Evolutionary conservation across 2,329 filamentous ascomycete species (phyloP), one percentile per base, ranked within the genome.

Genomic region (Stemphylium lycopersici): DNA sequence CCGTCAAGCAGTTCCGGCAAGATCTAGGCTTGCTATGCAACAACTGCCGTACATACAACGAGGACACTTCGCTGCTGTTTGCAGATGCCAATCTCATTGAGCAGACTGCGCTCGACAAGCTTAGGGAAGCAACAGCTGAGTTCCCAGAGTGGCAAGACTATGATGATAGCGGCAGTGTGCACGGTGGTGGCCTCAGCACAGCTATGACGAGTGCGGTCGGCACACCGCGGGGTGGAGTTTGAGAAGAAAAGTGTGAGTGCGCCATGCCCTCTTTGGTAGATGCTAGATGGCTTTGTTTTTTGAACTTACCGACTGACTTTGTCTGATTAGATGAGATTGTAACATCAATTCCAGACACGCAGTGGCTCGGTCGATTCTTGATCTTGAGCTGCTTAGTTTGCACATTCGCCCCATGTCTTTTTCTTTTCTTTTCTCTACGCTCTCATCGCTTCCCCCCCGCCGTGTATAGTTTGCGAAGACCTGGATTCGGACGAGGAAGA

Each of bases 1-100:
- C 84, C 68, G 78, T 97, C 56, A 87, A 85, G 70, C 90, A 93
- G 65, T 86, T 99, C 82, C 84, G 87, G 50, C 86, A 85, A 63
- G 96, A 99, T 70, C 87, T 99, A 59, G 85, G 87, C 45, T 79
- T 93, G 59, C 84, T 99, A 76, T 95, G 93, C 74, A 87, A 84
- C 72, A 99, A 99, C 76, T 96, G 93, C 62, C 86, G 91, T 74
- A 95, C 90, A 2, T 99, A 96, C 81, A 99, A 99, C 70, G 96
- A 99, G 77, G 95, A 98, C 71, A 90, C 89, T 53, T 97, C 93
- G 76, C 81, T 96, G 67, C 84, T 99, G 48, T 98, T 93, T 78
- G 85, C 90, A 69, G 95, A 99, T 80, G 93, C 93, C 44, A 93
- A 93, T 75, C 82, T 89, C 49, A 97, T 99, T 77, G 90, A 96